Evolutionary conservation across 306 rosid genomes (phyloP).

Genomic region (Quercus aquifolioides): DNA sequence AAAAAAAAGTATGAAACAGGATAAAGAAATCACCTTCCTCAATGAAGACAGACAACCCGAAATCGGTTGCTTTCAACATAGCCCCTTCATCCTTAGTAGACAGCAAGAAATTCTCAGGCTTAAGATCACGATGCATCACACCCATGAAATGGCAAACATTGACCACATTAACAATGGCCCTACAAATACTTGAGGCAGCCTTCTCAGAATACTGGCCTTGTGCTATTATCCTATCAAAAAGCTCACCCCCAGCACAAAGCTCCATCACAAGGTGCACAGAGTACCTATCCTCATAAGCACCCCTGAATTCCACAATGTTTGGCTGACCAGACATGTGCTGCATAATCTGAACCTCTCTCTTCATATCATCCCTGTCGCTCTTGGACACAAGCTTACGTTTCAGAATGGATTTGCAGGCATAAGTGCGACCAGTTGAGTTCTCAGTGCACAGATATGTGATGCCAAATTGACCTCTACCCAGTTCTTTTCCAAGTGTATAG

Average conservation of each 20-base stretch:
- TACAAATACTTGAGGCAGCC: constrained; percentile 66
- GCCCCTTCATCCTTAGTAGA: constrained; percentile 60
- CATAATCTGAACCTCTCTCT: constrained; percentile 83
- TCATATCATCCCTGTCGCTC: constrained; percentile 69
- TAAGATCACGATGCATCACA: constrained; percentile 85
- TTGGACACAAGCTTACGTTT: constrained; percentile 72
- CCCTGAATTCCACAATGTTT: constrained; percentile 76
- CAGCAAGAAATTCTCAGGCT: constrained; percentile 92
- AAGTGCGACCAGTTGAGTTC: constrained; percentile 49
- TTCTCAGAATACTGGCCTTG: constrained; percentile 82
- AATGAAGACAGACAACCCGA: constrained; percentile 87
- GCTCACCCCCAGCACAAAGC: constrained; percentile 89
- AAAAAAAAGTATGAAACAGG: neutral
- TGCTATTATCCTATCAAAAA: constrained; percentile 83
- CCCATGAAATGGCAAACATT: constrained; percentile 91
- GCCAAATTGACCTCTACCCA: constrained; percentile 93
- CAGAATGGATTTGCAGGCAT: constrained; percentile 82
- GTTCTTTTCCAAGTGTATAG: constrained; percentile 73
- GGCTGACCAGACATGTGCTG: constrained; percentile 92
- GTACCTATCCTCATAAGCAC: constrained; percentile 70
- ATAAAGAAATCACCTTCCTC: constrained; percentile 56
- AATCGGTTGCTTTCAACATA: constrained; percentile 83
- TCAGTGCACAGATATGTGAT: constrained; percentile 77
- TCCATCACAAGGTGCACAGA: constrained; percentile 91
- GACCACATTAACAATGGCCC: constrained; percentile 74